Evolutionary conservation across 441 rosid genomes (phyloP).

Genomic region (Jatropha podagrica): DNA sequence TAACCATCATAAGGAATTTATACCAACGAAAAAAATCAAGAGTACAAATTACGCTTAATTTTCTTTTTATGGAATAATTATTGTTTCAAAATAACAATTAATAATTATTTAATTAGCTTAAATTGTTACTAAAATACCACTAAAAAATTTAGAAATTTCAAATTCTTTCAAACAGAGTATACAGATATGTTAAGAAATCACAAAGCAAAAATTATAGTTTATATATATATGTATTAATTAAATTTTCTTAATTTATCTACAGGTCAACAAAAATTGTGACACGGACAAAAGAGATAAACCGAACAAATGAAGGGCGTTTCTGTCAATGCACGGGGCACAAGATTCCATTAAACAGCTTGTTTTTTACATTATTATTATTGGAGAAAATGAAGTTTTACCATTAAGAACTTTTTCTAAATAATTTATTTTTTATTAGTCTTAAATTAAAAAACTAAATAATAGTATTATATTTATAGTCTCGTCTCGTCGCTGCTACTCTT

Average conservation of each 20-base stretch:
- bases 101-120: no score
- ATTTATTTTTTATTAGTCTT: background rate
- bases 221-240: no score
- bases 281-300: background rate
- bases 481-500: background rate
- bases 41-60: background rate
- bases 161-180: no score
- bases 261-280: no score
- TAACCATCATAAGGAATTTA: background rate
- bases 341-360: constrained; percentile 16
- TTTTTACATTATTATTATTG: background rate
- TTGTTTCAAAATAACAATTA: background rate
- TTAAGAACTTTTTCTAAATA: background rate
- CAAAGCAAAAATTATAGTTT: no score
- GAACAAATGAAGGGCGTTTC: background rate
- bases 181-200: no score
- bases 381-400: constrained; percentile 11
- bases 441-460: background rate
- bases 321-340: background rate
- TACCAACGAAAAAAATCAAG: background rate
- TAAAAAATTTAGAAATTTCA: no score
- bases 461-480: background rate
- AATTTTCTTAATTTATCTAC: no score
- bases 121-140: no score
- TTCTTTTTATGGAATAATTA: no score